Conservation (phyloP, 441 rosid species). For the Metrosideros polymorpha region DNA sequence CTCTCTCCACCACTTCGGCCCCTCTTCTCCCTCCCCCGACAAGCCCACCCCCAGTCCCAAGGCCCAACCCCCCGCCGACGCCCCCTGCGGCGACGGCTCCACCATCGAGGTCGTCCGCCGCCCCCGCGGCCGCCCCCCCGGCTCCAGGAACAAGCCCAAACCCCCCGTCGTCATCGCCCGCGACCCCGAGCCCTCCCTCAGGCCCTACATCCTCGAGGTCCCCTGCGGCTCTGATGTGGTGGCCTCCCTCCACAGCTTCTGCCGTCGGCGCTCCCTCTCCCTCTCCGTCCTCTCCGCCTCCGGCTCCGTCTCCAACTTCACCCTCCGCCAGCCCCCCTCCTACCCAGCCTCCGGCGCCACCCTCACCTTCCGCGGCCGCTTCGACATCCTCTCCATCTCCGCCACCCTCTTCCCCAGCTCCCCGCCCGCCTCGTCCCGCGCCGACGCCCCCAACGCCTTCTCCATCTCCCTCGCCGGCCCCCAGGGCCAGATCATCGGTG, state of each 20-base stretch:
- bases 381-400: conserved; percentile 9
- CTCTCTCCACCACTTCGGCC: neutral
- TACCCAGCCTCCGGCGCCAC: neutral
- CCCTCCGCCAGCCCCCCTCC: neutral
- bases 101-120: conserved; percentile 4
- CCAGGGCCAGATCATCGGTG: conserved; percentile 12
- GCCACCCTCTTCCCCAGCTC: neutral
- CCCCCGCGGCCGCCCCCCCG: conserved; percentile 9
- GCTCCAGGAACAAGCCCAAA: conserved; percentile 12
- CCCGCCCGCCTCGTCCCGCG: neutral
- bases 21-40: neutral
- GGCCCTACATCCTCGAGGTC: conserved; percentile 10
- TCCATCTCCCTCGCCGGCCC: conserved; percentile 1
- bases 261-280: conserved; percentile 2
- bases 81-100: neutral
- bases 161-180: conserved; percentile 6
- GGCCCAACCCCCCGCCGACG: neutral
- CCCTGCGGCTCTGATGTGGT: conserved; percentile 5
- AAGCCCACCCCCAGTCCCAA: neutral
- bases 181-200: conserved; percentile 4
- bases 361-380: conserved; percentile 12
- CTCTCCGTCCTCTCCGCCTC: conserved; percentile 1
- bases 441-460: neutral
- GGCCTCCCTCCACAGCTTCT: neutral
- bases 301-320: neutral